Evolutionary conservation across 2,329 filamentous ascomycete species (phyloP).

Genomic region (Anthostomella pinea): DNA sequence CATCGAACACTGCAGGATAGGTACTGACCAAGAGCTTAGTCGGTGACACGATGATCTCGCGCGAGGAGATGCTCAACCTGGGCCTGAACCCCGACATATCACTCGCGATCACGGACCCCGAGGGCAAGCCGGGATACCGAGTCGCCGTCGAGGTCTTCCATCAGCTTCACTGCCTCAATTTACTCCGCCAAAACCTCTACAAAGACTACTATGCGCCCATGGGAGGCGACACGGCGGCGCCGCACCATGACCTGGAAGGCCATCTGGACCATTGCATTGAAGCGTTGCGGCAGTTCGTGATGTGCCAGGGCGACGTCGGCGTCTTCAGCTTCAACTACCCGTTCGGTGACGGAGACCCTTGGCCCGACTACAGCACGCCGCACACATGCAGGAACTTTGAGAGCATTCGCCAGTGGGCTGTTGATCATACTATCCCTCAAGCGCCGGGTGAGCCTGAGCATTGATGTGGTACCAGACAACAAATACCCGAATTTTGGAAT

Average conservation of each 20-base stretch:
- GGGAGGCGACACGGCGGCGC: conserved; percentile 47
- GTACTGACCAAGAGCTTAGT: conserved; percentile 36
- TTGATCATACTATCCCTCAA: conserved; percentile 45
- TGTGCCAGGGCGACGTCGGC: conserved; percentile 54
- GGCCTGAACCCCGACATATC: conserved; percentile 49
- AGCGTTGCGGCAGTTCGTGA: conserved; percentile 49
- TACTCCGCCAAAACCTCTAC: conserved; percentile 46
- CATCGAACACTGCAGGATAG: background rate
- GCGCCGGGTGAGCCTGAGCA: conserved; percentile 31
- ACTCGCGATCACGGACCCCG: conserved; percentile 55
- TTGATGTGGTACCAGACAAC: conserved; percentile 13
- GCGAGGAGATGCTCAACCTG: conserved; percentile 51
- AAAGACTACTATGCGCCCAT: conserved; percentile 46
- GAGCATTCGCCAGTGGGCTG: conserved; percentile 48
- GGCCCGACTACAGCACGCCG: conserved; percentile 53
- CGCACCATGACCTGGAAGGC: conserved; percentile 39
- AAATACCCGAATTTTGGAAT: conserved; percentile 1
- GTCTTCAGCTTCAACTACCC: conserved; percentile 53
- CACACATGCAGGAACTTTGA: conserved; percentile 56
- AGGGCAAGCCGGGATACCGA: conserved; percentile 57
- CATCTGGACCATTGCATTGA: conserved; percentile 56
- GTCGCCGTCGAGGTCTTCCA: conserved; percentile 59
- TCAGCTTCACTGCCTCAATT: conserved; percentile 51
- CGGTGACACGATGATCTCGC: conserved; percentile 59
- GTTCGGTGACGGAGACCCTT: conserved; percentile 45